Conservation (phyloP, 2,329 filamentous ascomycete species). For the Sphaerostilbella broomeana region DNA sequence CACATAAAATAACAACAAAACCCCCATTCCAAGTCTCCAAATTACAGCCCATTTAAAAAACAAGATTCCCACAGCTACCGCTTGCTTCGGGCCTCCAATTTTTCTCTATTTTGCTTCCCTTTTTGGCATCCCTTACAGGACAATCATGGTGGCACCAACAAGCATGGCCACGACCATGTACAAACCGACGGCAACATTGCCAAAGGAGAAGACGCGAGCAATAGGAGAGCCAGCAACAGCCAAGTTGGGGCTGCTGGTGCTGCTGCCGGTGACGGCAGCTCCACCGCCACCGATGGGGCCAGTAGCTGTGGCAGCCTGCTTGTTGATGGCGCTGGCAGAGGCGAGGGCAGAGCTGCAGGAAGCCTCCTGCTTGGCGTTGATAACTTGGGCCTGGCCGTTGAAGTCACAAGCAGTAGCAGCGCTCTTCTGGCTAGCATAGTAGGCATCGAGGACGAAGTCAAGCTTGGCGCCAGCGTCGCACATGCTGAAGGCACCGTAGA, state of each 20-base stretch:
- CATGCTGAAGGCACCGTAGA: slow-evolving; percentile 74
- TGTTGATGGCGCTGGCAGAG: slow-evolving; percentile 54
- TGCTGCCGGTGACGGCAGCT: slow-evolving; percentile 23
- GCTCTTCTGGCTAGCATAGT: slow-evolving; percentile 55
- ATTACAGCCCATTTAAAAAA: too few species aligned
- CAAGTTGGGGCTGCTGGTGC: slow-evolving; percentile 28
- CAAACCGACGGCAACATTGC: slow-evolving; percentile 42
- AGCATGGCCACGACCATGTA: slow-evolving; percentile 47
- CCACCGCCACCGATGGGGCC: slow-evolving; percentile 23
- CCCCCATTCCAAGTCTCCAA: too few species aligned
- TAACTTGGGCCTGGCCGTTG: slow-evolving; percentile 55
- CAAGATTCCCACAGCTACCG: too few species aligned
- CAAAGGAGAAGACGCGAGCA: slow-evolving; percentile 37
- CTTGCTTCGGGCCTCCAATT: too few species aligned
- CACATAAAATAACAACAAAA: too few species aligned
- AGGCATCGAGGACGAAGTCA: slow-evolving; percentile 65
- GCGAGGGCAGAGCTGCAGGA: slow-evolving; percentile 54
- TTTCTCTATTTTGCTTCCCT: slow-evolving; percentile 7
- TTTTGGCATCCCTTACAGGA: slow-evolving; percentile 39
- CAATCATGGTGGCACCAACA: slow-evolving; percentile 47
- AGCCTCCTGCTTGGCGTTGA: slow-evolving; percentile 40
- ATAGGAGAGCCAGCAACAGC: slow-evolving; percentile 31
- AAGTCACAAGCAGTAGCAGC: slow-evolving; percentile 61
- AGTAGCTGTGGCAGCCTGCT: slow-evolving; percentile 41
- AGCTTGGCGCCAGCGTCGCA: slow-evolving; percentile 66